Base-by-base conservation (phyloP, 345 rosid genomes). In the Eucalyptus erythrocorys region DNA sequence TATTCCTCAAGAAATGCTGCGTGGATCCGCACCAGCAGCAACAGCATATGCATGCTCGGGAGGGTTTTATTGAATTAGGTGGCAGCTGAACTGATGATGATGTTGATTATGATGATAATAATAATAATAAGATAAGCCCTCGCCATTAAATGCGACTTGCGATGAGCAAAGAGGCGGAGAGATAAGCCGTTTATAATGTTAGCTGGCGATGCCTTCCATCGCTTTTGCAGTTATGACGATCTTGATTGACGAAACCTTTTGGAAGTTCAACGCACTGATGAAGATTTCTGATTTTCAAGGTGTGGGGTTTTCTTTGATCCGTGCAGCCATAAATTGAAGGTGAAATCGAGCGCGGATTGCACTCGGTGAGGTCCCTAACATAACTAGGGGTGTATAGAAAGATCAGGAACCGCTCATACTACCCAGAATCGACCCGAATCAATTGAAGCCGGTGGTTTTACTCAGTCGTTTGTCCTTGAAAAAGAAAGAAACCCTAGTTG, bases 61-160 rank as follows among this genome's bases (percentile, higher is more conserved):
- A 40, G 61, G 61, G 30, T 55, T 55, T 10, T 26, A 26, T 85
- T 43, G 61, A 80, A 19, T 82, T 88, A 90, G 89, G 88, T 90
- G 91, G 89, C 27, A 42, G 86, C 86, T 81, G 86, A 88, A 71
- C 51, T 21, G 15, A 88, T 45, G 49, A 87, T 30, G 48, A 48
- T 87, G 57, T 16, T 6, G 15, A 32, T 17, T n/a, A n/a, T n/a
- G 26, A 3, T 51, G 21, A 51, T 51, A 8, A 51, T 51, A 17
- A 51, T 51, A 51, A 51, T 17, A 17, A 17, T 21, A 51, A 51
- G 57, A 4, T 21, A 51, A 51, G 57, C 57, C 57, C 11, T 50
- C 37, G 30, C 34, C 51, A 87, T 57, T 24, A 37, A 76, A 76
- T 21, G 82, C 47, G 32, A 15, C 17, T n/a, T 3, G 19, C 3